Evolutionary conservation across 768 basidiomycete species (phyloP).

Genomic region (Lactarius hatsudake): DNA sequence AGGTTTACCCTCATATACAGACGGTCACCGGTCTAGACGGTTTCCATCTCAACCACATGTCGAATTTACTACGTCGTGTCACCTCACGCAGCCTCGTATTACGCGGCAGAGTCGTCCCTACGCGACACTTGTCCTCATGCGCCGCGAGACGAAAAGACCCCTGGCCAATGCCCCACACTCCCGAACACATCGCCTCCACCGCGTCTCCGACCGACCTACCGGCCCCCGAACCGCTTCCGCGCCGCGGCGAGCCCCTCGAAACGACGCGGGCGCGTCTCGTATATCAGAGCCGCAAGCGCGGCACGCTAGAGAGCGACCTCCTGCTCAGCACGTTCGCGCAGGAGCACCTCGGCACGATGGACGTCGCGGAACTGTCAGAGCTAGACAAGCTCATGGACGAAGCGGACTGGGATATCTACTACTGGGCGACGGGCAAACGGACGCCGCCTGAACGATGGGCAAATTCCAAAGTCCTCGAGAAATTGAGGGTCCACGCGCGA

Average conservation of each 20-base stretch:
- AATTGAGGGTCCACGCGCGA: constrained; percentile 73
- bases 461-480: constrained; percentile 57
- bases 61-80: neutral
- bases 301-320: constrained; percentile 91
- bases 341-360: constrained; percentile 69
- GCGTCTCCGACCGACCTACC: constrained; percentile 47
- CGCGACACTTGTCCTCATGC: constrained; percentile 5
- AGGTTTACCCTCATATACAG: no score
- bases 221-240: constrained; percentile 61
- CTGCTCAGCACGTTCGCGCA: constrained; percentile 90
- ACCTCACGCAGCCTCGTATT: constrained; percentile 1
- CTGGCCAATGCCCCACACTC: constrained; percentile 75
- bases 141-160: constrained; percentile 45
- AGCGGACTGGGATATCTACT: constrained; percentile 97
- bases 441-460: constrained; percentile 76
- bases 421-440: constrained; percentile 88
- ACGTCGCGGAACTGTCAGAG: constrained; percentile 67
- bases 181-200: constrained; percentile 68
- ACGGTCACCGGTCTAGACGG: no score
- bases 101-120: neutral
- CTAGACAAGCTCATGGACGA: constrained; percentile 95
- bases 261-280: constrained; percentile 79
- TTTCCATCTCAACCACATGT: neutral
- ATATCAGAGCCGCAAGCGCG: constrained; percentile 93
- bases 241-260: constrained; percentile 65